Evolutionary conservation across 2,329 filamentous ascomycete species (phyloP), one percentile per base, ranked within the genome.

Genomic region (Colletotrichum sp.): DNA sequence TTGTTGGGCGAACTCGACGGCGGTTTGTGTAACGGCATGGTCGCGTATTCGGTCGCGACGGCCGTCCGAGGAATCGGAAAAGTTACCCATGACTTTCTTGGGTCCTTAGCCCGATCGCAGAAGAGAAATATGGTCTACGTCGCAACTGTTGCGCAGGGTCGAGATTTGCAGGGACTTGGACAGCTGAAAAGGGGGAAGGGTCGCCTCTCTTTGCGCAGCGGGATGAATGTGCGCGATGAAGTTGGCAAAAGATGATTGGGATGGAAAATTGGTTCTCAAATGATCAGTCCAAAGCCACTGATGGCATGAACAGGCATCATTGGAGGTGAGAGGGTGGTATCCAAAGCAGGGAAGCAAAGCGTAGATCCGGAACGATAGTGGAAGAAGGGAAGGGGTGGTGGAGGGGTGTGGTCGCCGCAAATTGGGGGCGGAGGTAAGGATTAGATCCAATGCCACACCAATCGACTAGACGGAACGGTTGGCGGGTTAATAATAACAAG

Each of bases 1-100:
- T 81, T 95, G 93, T 8, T 89, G 87, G 2, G 90, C 86, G 79
- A 92, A 95, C 59, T 92, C 88, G 67, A 90, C 85, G 28, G 90
- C 91, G 24, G 86, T 80, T 21, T 84, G 84, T 44, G 82, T 83
- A 30, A 85, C 70, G n/a, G 80, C 78, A 12, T 79, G 75, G 71
- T 80, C 76, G 64, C 49, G 71, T 74, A 18, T 39, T 60, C 65
- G 65, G 59, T 62, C 71, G 39, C 74, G 74, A 8, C 32, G 24
- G 34, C 39, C 44, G n/a, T 69, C 75, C 72, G 75, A 69, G 34
- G 75, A 77, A 30, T 75, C 62, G 52, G 75, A 71, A 44, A 77
- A 71, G 36, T 62, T 64, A 26, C 72, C 72, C 75, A 77, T 77
- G 57, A 39, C 57, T 63, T 39, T 30, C 44, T 30, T n/a, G 21